Base-by-base conservation (phyloP, 148 eudicot species). In the Talinum fruticosum region DNA sequence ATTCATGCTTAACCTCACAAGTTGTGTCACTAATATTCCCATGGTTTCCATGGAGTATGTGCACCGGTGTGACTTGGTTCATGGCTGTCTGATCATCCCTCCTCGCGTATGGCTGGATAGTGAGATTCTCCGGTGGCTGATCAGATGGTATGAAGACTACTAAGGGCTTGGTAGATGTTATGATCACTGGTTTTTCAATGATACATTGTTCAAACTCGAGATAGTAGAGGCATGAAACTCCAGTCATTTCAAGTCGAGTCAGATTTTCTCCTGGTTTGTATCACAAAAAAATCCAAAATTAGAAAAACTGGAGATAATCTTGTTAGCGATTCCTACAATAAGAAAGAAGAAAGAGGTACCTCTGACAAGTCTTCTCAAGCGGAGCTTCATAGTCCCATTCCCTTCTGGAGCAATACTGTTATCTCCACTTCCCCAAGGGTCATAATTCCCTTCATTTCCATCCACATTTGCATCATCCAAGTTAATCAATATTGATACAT, bases 91-190 rank as follows among this genome's bases (percentile, higher is more conserved):
- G 45, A 67, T 86, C 88, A 37, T 81, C 79, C 66, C 81, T 80
- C 36, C 85, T 69, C 5, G 90, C 85, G 38, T 89, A 89, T 13
- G 92, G 92, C n/a, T 57, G 59, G 33, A 87, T 76, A 0, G 68
- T 38, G 6, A 10, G 64, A 18, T 75, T 72, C 3, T 54, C 71
- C 36, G 30, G 41, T 54, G 78, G 33, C n/a, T 72, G 51, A 69
- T 49, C 35, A 8, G 72, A 83, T 5, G 82, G 82, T 47, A 85
- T 36, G 26, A 83, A 79, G 10, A 86, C 66, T 10, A 12, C 26
- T 44, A 74, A 0, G 35, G 82, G 66, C 16, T 79, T 33, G 14
- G 19, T 26, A 45, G 30, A 65, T 79, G 74, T 83, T 76, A 86
- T 82, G 54, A 65, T 79, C 15, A 76, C 85, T 33, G 71, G 83